Percentiles rank a stretch among this genome's conserved stretches.
Conservation (phyloP, 371 early-diverging fungal genomes). For the Syncephalastrum monosporum region DNA sequence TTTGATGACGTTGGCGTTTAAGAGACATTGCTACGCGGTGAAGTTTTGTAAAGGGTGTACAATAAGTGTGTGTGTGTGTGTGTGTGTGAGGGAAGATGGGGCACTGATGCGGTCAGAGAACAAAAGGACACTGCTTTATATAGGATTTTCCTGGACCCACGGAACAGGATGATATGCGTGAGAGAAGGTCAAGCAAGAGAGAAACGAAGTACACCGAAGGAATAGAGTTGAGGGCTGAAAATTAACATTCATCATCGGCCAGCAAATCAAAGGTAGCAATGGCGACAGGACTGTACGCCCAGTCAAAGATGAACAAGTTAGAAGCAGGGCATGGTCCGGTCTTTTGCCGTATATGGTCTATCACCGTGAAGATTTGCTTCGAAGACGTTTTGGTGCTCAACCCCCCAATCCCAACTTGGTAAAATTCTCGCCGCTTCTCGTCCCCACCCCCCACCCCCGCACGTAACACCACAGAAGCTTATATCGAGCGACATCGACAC, state of each 20-base stretch:
- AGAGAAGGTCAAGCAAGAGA: neutral
- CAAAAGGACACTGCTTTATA: too few species aligned
- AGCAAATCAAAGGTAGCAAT: constrained; percentile 2
- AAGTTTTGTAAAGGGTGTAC: neutral
- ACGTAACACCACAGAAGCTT: too few species aligned
- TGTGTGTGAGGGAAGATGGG: neutral
- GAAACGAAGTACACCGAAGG: neutral
- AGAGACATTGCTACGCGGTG: neutral
- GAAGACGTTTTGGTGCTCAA: too few species aligned
- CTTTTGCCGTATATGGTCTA: constrained; percentile 3
- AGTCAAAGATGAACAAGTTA: constrained; percentile 2
- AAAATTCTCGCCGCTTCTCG: too few species aligned
- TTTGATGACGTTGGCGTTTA: neutral
- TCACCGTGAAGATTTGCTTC: neutral
- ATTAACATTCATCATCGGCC: neutral
- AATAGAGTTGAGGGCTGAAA: constrained; percentile 5
- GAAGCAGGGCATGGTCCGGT: neutral
- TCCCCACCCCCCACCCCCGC: too few species aligned
- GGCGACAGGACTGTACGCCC: neutral
- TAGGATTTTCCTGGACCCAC: too few species aligned
- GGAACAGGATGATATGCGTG: neutral
- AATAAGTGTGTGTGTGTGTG: too few species aligned
- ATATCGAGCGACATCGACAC: too few species aligned
- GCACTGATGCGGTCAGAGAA: neutral
- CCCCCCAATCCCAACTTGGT: too few species aligned